phyloP scores from a whole-genome alignment of 2,329 filamentous ascomycete genomes.

The Fusarium sp. region DNA sequence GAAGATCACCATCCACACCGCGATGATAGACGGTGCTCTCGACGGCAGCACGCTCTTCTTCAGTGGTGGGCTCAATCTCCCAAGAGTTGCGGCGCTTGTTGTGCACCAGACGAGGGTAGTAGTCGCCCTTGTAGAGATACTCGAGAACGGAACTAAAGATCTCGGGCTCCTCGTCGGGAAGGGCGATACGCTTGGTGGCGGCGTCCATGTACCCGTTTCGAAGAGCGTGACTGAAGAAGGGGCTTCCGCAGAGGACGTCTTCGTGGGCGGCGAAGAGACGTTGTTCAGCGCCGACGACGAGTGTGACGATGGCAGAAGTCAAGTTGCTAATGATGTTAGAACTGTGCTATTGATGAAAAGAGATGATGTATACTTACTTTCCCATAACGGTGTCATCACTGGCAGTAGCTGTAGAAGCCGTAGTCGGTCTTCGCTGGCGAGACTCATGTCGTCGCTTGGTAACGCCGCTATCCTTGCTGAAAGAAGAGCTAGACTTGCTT shows the following conservation, averaged over 20 bases:
- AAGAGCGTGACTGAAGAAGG: conserved; percentile 73
- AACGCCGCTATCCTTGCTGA: conserved; percentile 66
- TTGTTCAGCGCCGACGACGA: conserved; percentile 83
- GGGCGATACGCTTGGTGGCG: conserved; percentile 75
- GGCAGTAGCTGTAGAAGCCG: conserved; percentile 55
- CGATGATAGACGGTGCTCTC: conserved; percentile 79
- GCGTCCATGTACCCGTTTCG: conserved; percentile 52
- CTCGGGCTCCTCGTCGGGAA: conserved; percentile 89
- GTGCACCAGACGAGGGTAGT: conserved; percentile 85
- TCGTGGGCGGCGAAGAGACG: conserved; percentile 93
- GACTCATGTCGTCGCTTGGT: conserved; percentile 67
- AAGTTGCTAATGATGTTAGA: conserved; percentile 55
- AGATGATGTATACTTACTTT: conserved; percentile 55
- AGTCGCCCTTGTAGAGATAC: conserved; percentile 94
- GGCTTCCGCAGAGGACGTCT: conserved; percentile 81
- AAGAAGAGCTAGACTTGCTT: conserved; percentile 65
- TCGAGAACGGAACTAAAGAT: conserved; percentile 92
- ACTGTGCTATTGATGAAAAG: neutral
- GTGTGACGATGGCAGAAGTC: conserved; percentile 79
- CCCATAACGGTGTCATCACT: conserved; percentile 56
- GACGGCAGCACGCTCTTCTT: conserved; percentile 58
- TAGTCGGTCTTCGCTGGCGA: conserved; percentile 60
- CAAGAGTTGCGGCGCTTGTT: conserved; percentile 85
- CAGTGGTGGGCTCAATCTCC: conserved; percentile 77
- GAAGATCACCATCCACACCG: conserved; percentile 72